phyloP scores from a whole-genome alignment of 371 early-diverging fungal genomes.

The Rhizopus arrhizus region DNA sequence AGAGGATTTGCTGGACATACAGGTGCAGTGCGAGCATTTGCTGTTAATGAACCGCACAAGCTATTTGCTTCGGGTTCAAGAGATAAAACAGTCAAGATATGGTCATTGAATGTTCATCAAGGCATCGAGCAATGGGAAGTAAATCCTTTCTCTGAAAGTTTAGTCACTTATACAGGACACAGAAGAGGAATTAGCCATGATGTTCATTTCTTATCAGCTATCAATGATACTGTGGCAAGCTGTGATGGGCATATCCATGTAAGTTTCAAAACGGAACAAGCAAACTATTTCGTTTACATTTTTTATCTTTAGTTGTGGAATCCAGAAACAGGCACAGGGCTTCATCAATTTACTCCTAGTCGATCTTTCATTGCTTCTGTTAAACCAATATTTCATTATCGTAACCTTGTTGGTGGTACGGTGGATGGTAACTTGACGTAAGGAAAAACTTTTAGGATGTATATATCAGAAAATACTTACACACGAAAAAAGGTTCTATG shows the following conservation, averaged over 20 bases:
- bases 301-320: constrained; percentile 58
- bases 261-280: constrained; percentile 20
- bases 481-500: constrained; percentile 39
- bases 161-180: constrained; percentile 66
- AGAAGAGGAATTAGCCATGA: constrained; percentile 54
- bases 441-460: background rate
- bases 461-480: background rate
- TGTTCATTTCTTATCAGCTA: constrained; percentile 57
- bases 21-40: constrained; percentile 53
- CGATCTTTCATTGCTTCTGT: constrained; percentile 54
- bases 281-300: background rate
- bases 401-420: constrained; percentile 61
- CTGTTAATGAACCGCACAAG: constrained; percentile 61
- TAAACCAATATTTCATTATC: constrained; percentile 59
- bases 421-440: constrained; percentile 48
- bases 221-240: constrained; percentile 61
- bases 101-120: constrained; percentile 68
- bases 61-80: constrained; percentile 66
- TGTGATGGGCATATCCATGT: constrained; percentile 72
- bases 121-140: constrained; percentile 63
- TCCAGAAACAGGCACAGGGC: constrained; percentile 57
- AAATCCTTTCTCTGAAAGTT: constrained; percentile 58
- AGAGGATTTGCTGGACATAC: constrained; percentile 66
- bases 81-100: constrained; percentile 71
- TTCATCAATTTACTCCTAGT: constrained; percentile 58